Percentiles rank a stretch among this genome's conserved stretches.
These are phyloP conservation scores for Sechiopsis laciniata DNA, from an alignment of 306 rosid genomes.

Conservation along the genomic window DNA sequence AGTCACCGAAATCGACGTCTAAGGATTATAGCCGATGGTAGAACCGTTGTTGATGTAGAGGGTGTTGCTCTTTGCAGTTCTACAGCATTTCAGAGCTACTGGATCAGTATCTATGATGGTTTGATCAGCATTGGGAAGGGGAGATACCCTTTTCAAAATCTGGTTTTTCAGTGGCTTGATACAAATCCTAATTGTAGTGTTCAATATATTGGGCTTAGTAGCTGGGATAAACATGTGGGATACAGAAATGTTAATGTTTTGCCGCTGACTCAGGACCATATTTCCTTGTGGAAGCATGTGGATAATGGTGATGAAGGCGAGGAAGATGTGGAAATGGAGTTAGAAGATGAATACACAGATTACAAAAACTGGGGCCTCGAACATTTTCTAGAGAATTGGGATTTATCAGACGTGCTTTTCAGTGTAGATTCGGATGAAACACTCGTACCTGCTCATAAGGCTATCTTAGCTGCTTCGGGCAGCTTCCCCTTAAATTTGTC, in stretches of 20 bases:
- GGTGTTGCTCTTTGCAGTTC: constrained; percentile 77
- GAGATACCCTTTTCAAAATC: constrained; percentile 71
- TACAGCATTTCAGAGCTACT: constrained; percentile 78
- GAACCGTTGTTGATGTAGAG: constrained; percentile 68
- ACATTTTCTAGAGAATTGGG: constrained; percentile 75
- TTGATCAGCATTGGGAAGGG: constrained; percentile 84
- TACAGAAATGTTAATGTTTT: constrained; percentile 76
- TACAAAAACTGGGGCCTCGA: constrained; percentile 76
- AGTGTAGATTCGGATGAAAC: constrained; percentile 54
- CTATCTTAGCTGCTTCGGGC: constrained; percentile 68
- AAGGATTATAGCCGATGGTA: constrained; percentile 71
- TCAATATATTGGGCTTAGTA: constrained; percentile 85
- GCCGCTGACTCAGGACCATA: constrained; percentile 50
- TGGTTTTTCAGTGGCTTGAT: constrained; percentile 89
- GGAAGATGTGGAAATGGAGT: constrained; percentile 38
- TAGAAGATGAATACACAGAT: constrained; percentile 35
- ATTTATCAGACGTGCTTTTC: constrained; percentile 62
- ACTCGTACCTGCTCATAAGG: constrained; percentile 83
- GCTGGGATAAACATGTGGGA: constrained; percentile 95
- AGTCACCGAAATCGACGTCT: constrained; percentile 82
- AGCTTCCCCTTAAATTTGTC: constrained; percentile 45
- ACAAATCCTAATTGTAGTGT: constrained; percentile 62
- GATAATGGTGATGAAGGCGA: constrained; percentile 43
- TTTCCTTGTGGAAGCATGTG: constrained; percentile 55
- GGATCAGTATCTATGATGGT: constrained; percentile 90